Percentiles rank a stretch among this genome's conserved stretches.
These are phyloP conservation scores for Trichoderma aggressivum DNA, from an alignment of 2,329 filamentous ascomycete species.

Conservation along the genomic window DNA sequence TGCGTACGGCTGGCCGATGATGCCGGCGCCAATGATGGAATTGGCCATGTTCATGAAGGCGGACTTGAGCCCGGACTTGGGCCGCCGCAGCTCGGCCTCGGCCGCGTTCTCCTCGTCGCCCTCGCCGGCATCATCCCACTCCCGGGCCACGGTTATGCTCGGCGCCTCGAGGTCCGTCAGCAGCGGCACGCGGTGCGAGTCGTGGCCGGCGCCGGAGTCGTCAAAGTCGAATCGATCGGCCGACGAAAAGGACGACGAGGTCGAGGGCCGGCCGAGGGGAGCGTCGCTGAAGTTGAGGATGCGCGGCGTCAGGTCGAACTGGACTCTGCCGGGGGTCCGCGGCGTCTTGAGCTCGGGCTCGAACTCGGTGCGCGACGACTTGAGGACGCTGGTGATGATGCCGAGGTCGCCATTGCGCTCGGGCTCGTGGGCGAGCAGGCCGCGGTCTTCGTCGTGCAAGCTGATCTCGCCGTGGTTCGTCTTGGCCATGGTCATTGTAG, in stretches of 20 bases:
- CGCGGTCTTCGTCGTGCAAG: constrained; percentile 32
- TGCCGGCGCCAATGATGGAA: constrained; percentile 81
- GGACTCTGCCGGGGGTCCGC: constrained; percentile 64
- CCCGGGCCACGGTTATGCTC: constrained; percentile 64
- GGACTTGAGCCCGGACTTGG: constrained; percentile 79
- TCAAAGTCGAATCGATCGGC: constrained; percentile 47
- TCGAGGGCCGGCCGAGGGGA: constrained; percentile 9
- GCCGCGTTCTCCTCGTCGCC: constrained; percentile 40
- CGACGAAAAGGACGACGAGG: constrained; percentile 14
- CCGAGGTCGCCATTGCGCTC: constrained; percentile 27
- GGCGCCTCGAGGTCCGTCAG: constrained; percentile 82
- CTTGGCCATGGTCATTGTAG: constrained; percentile 34
- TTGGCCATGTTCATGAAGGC: constrained; percentile 99
- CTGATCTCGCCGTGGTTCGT: constrained; percentile 30
- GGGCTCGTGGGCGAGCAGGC: constrained; percentile 30
- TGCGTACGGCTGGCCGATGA: constrained; percentile 90
- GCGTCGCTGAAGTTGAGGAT: constrained; percentile 35
- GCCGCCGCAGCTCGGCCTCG: constrained; percentile 57
- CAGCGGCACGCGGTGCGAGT: constrained; percentile 61
- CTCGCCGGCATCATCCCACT: constrained; percentile 41
- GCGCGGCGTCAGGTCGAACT: constrained; percentile 61
- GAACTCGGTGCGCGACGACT: constrained; percentile 22
- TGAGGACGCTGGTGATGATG: constrained; percentile 20
- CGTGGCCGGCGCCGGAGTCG: constrained; percentile 50
- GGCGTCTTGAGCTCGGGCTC: constrained; percentile 26